phyloP scores from a whole-genome alignment of 306 rosid species.

The Acacia melanoxylon region DNA sequence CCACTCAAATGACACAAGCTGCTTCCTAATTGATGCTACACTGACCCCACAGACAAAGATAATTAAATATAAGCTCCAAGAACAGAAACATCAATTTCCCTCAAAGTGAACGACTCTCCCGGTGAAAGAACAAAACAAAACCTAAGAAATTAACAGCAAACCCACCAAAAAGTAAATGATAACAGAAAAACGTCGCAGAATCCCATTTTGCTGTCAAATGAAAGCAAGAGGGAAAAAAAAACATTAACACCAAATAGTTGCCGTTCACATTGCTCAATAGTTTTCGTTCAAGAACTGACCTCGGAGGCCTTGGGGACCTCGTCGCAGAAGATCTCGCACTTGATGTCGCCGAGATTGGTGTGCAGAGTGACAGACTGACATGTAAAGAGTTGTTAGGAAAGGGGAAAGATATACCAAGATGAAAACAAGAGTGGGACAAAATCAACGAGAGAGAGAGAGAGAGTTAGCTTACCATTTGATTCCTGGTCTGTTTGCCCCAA shows the following conservation, averaged over 20 bases:
- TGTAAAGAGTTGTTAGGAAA: background rate
- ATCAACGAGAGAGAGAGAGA: background rate
- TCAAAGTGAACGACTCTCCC: background rate
- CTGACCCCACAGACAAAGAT: background rate
- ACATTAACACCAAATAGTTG: background rate
- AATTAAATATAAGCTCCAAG: background rate
- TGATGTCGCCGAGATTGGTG: conserved; percentile 93
- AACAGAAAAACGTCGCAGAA: background rate
- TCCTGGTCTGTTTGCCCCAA: background rate
- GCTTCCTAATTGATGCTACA: background rate
- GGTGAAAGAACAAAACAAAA: background rate
- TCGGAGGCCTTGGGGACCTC: conserved; percentile 88
- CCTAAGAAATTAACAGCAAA: background rate
- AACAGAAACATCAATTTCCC: background rate
- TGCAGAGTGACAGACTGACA: conserved; percentile 84
- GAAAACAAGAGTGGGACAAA: background rate
- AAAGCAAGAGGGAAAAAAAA: background rate
- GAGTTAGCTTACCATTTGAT: conserved; percentile 31
- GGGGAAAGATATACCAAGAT: background rate
- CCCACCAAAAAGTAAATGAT: background rate
- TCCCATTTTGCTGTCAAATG: background rate
- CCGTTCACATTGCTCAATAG: too few species aligned
- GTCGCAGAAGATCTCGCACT: conserved; percentile 92
- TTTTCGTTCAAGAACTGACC: conserved; percentile 37
- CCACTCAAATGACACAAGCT: background rate